Percentiles rank a stretch among this genome's conserved stretches.
Evolutionary conservation across 208 protist species (phyloP).

Genomic region (Trypanosoma brucei): DNA sequence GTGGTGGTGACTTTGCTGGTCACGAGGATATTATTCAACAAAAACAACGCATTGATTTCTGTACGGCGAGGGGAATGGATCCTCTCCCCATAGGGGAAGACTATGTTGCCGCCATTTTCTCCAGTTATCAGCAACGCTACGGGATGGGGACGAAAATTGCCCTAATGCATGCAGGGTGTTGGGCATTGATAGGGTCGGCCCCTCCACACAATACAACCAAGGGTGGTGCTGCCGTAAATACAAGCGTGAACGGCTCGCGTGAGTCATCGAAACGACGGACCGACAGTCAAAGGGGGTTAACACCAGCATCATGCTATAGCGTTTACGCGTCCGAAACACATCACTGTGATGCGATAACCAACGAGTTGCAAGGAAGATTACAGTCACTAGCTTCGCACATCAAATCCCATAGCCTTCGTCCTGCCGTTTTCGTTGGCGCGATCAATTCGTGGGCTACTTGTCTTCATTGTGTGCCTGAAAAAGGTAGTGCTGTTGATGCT

Average conservation of each 20-base stretch:
- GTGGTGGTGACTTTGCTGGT: slow-evolving; percentile 20
- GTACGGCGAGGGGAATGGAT: slow-evolving; percentile 3
- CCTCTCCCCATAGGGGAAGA: slow-evolving; percentile 17
- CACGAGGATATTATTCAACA: slow-evolving; percentile 15
- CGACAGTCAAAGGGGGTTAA: too few species aligned
- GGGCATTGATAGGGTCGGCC: background rate
- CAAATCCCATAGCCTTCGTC: slow-evolving; percentile 10
- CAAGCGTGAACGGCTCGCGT: too few species aligned
- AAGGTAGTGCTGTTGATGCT: background rate
- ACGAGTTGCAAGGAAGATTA: background rate
- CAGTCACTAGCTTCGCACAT: slow-evolving; percentile 11
- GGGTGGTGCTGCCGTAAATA: too few species aligned
- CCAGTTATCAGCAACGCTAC: slow-evolving; percentile 22
- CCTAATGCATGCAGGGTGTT: slow-evolving; percentile 14
- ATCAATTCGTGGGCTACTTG: background rate
- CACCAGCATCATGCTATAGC: too few species aligned
- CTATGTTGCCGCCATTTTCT: slow-evolving; percentile 17
- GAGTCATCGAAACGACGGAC: too few species aligned
- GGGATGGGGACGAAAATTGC: slow-evolving; percentile 11
- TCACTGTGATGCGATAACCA: background rate
- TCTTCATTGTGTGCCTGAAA: background rate
- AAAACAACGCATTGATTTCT: slow-evolving; percentile 7
- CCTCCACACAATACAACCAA: too few species aligned
- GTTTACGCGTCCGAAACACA: background rate
- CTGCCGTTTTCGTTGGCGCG: slow-evolving; percentile 6